Percentiles rank a stretch among this genome's conserved stretches.
Conservation (phyloP, 176 grass and related monocot genomes). For the Oryza meyeriana region DNA sequence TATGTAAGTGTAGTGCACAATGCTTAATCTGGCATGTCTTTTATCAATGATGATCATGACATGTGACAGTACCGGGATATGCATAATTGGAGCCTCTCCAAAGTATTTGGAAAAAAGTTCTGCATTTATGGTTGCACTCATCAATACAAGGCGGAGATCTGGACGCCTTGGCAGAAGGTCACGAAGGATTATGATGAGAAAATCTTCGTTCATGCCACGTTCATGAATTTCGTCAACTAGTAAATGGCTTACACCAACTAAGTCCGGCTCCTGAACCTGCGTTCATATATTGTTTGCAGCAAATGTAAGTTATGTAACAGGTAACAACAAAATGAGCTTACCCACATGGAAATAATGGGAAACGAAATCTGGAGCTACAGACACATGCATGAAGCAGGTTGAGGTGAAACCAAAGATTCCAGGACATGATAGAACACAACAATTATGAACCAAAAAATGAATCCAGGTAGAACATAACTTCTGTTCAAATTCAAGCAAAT, state of each 20-base stretch:
- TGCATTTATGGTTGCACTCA: slow-evolving; percentile 99
- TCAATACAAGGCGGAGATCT: slow-evolving; percentile 83
- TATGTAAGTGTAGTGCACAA: slow-evolving; percentile 2
- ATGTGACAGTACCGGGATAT: slow-evolving; percentile 75
- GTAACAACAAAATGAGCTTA: slow-evolving; percentile 16
- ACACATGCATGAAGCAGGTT: neutral
- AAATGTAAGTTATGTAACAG: slow-evolving; percentile 1
- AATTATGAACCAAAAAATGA: slow-evolving; percentile 6
- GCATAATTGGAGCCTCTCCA: slow-evolving; percentile 72
- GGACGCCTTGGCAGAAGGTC: slow-evolving; percentile 82
- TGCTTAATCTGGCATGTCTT: slow-evolving; percentile 1
- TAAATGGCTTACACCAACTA: slow-evolving; percentile 81
- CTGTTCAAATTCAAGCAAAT: neutral
- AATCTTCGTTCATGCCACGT: slow-evolving; percentile 98
- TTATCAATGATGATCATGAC: slow-evolving; percentile 4
- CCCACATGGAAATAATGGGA: neutral
- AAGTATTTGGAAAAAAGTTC: slow-evolving; percentile 95
- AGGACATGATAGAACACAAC: neutral
- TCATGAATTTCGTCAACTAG: slow-evolving; percentile 98
- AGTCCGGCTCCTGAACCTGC: slow-evolving; percentile 87
- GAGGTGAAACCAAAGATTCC: neutral
- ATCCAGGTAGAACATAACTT: neutral
- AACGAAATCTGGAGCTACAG: neutral
- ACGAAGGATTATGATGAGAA: slow-evolving; percentile 93
- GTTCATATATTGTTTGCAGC: slow-evolving; percentile 18